These are phyloP conservation scores for Danielia oregonensis DNA, from an alignment of 805 yeast genomes.

Conservation along the genomic window DNA sequence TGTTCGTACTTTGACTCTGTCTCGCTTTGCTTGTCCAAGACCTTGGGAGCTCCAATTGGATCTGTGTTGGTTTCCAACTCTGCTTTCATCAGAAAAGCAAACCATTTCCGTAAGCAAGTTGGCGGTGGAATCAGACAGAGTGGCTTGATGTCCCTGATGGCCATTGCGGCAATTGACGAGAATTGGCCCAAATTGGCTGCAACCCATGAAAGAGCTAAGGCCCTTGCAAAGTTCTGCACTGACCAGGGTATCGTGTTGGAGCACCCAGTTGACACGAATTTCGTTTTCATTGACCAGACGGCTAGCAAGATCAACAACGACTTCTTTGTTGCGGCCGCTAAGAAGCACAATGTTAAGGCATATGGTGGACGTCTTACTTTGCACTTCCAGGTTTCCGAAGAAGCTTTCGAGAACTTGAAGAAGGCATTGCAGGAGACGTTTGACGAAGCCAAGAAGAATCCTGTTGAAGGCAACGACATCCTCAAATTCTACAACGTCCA, in stretches of 20 bases:
- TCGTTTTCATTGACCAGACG: constrained; percentile 36
- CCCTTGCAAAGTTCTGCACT: constrained; percentile 30
- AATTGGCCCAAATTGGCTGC: constrained; percentile 28
- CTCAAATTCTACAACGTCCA: constrained; percentile 10
- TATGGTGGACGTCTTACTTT: constrained; percentile 25
- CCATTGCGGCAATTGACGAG: constrained; percentile 38
- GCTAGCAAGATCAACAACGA: constrained; percentile 28
- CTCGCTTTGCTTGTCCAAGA: constrained; percentile 40
- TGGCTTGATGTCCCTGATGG: constrained; percentile 40
- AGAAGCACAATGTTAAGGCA: constrained; percentile 16
- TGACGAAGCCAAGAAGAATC: constrained; percentile 15
- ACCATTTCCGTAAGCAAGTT: constrained; percentile 41
- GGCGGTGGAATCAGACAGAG: constrained; percentile 45
- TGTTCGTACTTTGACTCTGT: constrained; percentile 39
- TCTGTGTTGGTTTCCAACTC: constrained; percentile 34
- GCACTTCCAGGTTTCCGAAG: constrained; percentile 33
- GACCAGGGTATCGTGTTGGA: constrained; percentile 27
- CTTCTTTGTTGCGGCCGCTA: constrained; percentile 18
- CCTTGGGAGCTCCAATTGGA: constrained; percentile 44
- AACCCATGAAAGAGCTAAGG: constrained; percentile 34
- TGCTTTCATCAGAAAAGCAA: constrained; percentile 37
- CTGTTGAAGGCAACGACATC: constrained; percentile 7
- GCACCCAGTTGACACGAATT: constrained; percentile 39
- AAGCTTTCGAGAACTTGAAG: constrained; percentile 27
- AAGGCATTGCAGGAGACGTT: constrained; percentile 12